Base-by-base conservation (phyloP, 306 rosid species). In the Cucumis cinereus region DNA sequence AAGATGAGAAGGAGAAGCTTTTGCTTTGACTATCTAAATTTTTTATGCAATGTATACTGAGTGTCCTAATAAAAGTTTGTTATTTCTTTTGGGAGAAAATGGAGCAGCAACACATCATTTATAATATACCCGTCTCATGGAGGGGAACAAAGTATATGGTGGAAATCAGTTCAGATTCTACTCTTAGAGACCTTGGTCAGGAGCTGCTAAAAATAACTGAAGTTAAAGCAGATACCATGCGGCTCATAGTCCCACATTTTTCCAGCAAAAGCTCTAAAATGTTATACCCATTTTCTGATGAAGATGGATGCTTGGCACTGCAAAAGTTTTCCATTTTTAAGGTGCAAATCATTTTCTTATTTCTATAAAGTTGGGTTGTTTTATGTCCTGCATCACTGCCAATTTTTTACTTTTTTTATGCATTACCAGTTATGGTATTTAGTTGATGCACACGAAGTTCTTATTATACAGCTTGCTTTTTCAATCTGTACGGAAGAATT, bases 171-270 rank as follows among this genome's bases (percentile, higher is more conserved):
- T 67, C 64, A 13, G 75, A 55, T 70, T 84, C 92, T 64, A 89
- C 84, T 76, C 79, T 94, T 60, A 89, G 88, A 86, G 96, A 92
- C 68, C 90, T 94, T 22, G 97, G 96, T 75, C 79, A 87, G 35
- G 84, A 94, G 68, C 83, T 92, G 81, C 92, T 81, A 59, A 85
- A 82, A 60, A 76, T 89, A 53, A 89, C 95, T 2, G 62, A 84
- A 79, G 83, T 92, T 66, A 87, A 88, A 82, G 87, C 85, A 76
- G 95, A 90, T 82, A 94, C 99, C 13, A 87, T 94, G 96, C 82
- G 90, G 66, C 62, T 94, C 69, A 92, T 94, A 82, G 87, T 94
- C 84, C 95, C 95, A 56, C 80, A 78, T 78, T 60, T 64, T 77
- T 81, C 82, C 2, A 77, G 86, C 74, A 89, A 74, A 82, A 72